These are phyloP conservation scores for Bipolaris bicolor DNA, from an alignment of 2,329 filamentous ascomycete genomes.

Conservation along the genomic window DNA sequence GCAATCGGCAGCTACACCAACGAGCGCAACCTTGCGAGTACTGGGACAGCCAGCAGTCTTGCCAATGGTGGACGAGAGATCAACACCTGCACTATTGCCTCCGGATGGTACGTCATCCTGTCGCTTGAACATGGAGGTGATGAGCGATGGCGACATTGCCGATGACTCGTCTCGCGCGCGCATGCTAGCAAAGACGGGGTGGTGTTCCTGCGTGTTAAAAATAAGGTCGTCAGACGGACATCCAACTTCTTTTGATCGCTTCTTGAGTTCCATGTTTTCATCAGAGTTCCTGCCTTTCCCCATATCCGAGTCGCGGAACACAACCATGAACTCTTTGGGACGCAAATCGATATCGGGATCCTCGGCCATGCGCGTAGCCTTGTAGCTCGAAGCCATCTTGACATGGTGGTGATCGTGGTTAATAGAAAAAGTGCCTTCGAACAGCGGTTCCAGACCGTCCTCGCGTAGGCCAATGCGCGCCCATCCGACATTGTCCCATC, in stretches of 20 bases:
- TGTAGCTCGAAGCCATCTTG: slow-evolving; percentile 75
- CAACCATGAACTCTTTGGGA: slow-evolving; percentile 79
- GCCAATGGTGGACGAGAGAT: slow-evolving; percentile 79
- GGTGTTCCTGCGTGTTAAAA: slow-evolving; percentile 78
- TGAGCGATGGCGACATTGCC: slow-evolving; percentile 63
- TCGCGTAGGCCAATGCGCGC: slow-evolving; percentile 77
- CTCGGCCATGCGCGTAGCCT: slow-evolving; percentile 67
- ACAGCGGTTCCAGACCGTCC: slow-evolving; percentile 80
- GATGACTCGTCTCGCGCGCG: slow-evolving; percentile 57
- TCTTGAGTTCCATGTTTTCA: slow-evolving; percentile 70
- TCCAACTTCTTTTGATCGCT: slow-evolving; percentile 50
- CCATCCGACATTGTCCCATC: slow-evolving; percentile 86
- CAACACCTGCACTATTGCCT: slow-evolving; percentile 78
- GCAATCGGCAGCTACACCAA: slow-evolving; percentile 93
- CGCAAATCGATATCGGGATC: slow-evolving; percentile 70
- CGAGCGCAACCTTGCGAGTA: slow-evolving; percentile 87
- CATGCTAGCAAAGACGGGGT: slow-evolving; percentile 67
- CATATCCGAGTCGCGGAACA: slow-evolving; percentile 92
- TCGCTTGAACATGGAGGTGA: slow-evolving; percentile 70
- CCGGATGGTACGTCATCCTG: slow-evolving; percentile 71
- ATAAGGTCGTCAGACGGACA: slow-evolving; percentile 77
- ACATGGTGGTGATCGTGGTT: slow-evolving; percentile 86
- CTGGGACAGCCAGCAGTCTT: slow-evolving; percentile 82
- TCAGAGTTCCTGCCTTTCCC: slow-evolving; percentile 30
- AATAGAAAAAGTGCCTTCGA: slow-evolving; percentile 87